Evolutionary conservation across 1,284 basidiomycete species (phyloP), one percentile per base, ranked within the genome.

Genomic region (Puccinia triticina): DNA sequence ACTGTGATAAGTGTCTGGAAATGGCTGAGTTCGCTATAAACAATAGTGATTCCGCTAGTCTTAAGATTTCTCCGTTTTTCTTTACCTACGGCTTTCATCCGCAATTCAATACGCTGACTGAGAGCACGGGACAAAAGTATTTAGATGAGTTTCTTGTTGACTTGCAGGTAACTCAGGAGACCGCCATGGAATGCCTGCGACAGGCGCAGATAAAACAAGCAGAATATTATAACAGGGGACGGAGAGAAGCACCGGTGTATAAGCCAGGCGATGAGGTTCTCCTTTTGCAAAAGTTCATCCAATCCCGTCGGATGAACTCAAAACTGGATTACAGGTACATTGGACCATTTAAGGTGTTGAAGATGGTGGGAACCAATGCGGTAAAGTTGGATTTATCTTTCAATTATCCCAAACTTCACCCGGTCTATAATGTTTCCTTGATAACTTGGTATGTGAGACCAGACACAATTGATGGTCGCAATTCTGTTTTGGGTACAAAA

Each of bases 11-110:
- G n/a, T n/a, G n/a, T n/a, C n/a, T n/a, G n/a, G n/a, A n/a, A n/a
- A 57, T 84, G 0, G 85, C 86, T 7, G 43, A 46, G 43, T 46
- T 46, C 43, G 7, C 43, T 46, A 46, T 46, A 46, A 46, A 46
- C 14, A 46, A 46, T 46, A 8, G 7, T 7, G 43, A 46, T 46
- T 46, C 43, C 8, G 43, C 43, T 8, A 46, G 43, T 46, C 14
- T 46, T 7, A 46, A 46, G 43, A 46, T 46, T 46, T 46, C 43
- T 7, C 43, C 43, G 1, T 73, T 73, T 26, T 73, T 73, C 23
- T 55, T 73, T 73, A 21, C 29, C 18, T 21, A 73, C 18, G 71
- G 71, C 11, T 73, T 48, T 53, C 71, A 73, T 53, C 71, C 50
- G 4, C n/a, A 55, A 21, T 48, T 50, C 21, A 73, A 21, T 73